A percentile compares a stretch with the other conserved stretches of the same genome.
Evolutionary conservation across 2,329 filamentous ascomycete species (phyloP).

Genomic region (Cladobotryum protrusum): DNA sequence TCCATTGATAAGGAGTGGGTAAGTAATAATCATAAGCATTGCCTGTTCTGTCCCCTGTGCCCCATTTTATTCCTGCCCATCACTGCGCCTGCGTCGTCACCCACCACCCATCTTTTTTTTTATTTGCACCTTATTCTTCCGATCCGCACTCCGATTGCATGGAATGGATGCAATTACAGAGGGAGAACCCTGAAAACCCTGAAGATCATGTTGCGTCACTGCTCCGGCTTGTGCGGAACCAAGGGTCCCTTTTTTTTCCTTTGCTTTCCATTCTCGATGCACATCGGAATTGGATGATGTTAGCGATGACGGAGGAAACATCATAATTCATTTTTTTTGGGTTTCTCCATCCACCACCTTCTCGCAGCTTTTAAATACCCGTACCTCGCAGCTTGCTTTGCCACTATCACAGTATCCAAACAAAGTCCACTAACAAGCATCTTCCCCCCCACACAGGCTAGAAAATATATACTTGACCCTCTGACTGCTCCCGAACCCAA

Average conservation of each 20-base stretch:
- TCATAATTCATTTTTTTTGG: background rate
- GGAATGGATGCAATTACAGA: slow-evolving; percentile 3
- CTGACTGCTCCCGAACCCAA: slow-evolving; percentile 61
- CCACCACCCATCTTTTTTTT: background rate
- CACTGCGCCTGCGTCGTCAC: slow-evolving; percentile 3
- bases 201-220: slow-evolving; percentile 7
- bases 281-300: slow-evolving; percentile 4
- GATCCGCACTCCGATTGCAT: slow-evolving; percentile 3
- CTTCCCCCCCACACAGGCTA: slow-evolving; percentile 48
- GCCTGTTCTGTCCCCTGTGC: background rate
- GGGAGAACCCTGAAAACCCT: slow-evolving; percentile 3
- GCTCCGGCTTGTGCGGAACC: slow-evolving; percentile 5
- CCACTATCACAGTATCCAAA: no score
- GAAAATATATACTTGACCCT: slow-evolving; percentile 62
- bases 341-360: background rate
- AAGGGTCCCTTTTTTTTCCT: background rate
- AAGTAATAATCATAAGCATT: background rate
- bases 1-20: slow-evolving; percentile 5
- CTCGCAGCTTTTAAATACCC: no score
- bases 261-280: background rate
- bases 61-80: background rate
- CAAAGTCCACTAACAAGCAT: slow-evolving; percentile 1
- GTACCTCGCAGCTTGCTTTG: no score
- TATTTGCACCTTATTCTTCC: no score
- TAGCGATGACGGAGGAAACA: background rate